Percentiles rank a stretch among this genome's conserved stretches.
phyloP scores from a whole-genome alignment of 345 rosid genomes.

The Rhodomyrtus tomentosa region DNA sequence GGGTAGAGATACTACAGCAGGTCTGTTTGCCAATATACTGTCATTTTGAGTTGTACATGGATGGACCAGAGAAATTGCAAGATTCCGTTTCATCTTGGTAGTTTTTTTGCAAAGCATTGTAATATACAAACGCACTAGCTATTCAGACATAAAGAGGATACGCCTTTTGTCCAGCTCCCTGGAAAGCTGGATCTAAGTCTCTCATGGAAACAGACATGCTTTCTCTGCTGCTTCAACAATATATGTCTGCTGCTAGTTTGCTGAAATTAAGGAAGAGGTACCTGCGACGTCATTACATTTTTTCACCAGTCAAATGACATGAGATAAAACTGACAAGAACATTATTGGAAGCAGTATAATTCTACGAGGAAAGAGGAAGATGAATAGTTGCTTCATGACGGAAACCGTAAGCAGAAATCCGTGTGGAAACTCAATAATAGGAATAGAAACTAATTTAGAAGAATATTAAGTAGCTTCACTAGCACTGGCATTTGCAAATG shows the following conservation, averaged over 20 bases:
- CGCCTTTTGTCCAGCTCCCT: slow-evolving; percentile 96
- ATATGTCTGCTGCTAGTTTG: neutral
- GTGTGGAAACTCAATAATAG: neutral
- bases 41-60: neutral
- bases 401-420: neutral
- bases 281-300: neutral
- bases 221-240: slow-evolving; percentile 11
- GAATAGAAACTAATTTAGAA: neutral
- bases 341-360: neutral
- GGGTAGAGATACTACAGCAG: neutral
- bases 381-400: neutral
- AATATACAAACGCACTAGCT: neutral
- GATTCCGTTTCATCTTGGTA: neutral
- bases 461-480: neutral
- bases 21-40: neutral
- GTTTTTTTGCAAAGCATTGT: neutral
- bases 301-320: neutral
- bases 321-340: neutral
- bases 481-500: neutral
- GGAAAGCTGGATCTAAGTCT: slow-evolving; percentile 95
- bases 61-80: neutral
- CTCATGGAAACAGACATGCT: slow-evolving; percentile 95
- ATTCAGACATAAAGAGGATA: slow-evolving; percentile 50
- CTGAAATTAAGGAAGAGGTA: neutral
- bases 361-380: neutral